Evolutionary conservation across 495 filamentous ascomycete species (phyloP).

Genomic region (Rostrohypoxylon terebratum): DNA sequence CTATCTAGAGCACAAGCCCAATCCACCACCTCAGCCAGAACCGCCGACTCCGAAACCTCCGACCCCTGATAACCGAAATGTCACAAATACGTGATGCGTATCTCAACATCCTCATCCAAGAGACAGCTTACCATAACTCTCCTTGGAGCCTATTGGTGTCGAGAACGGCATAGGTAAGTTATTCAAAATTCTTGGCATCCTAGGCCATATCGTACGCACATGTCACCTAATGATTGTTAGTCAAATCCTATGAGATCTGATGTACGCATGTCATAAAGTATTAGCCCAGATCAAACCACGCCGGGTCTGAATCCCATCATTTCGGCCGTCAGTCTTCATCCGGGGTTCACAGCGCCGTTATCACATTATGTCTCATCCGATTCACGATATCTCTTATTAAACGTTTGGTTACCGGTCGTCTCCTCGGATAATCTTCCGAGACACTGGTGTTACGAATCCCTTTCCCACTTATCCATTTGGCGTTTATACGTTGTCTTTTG

Average conservation of each 20-base stretch:
- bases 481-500: constrained; percentile 16
- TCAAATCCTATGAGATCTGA: constrained; percentile 1
- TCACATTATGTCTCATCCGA: not conserved
- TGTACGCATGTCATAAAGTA: constrained; percentile 1
- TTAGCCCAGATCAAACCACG: not conserved
- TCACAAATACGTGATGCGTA: constrained; percentile 17
- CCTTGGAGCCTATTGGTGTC: constrained; percentile 11
- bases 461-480: constrained; percentile 3
- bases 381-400: constrained; percentile 12
- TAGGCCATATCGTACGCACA: constrained; percentile 8
- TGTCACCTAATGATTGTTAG: constrained; percentile 23
- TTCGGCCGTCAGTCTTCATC: not conserved
- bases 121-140: not conserved
- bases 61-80: constrained; percentile 27
- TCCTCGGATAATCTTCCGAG: not conserved
- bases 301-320: not conserved
- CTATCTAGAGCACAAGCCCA: constrained; percentile 35
- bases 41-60: constrained; percentile 44
- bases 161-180: constrained; percentile 27
- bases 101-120: constrained; percentile 17
- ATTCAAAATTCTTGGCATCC: not conserved
- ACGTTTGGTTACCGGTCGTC: constrained; percentile 4
- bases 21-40: constrained; percentile 40
- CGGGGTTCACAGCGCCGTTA: not conserved
- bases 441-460: constrained; percentile 3